Evolutionary conservation across 164 flowering plant genomes (phyloP).

Genomic region (Cinnamomum micranthum): DNA sequence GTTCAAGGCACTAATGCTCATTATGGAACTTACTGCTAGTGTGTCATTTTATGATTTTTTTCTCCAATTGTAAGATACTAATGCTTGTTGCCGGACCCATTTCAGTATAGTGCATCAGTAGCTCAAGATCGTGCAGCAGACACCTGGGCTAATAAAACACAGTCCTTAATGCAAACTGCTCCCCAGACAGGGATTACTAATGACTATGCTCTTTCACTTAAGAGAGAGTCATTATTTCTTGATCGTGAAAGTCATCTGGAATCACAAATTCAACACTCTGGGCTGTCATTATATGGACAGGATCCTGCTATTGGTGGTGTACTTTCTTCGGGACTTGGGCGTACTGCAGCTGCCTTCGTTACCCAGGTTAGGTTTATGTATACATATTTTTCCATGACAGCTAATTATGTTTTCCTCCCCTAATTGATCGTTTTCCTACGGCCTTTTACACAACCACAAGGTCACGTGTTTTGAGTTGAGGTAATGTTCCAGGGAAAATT

Average conservation of each 20-base stretch:
- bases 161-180: slow-evolving; percentile 26
- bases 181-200: slow-evolving; percentile 35
- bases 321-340: slow-evolving; percentile 52
- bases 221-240: slow-evolving; percentile 50
- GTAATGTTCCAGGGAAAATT: too few species aligned
- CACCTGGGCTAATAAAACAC: slow-evolving; percentile 43
- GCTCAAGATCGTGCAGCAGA: slow-evolving; percentile 55
- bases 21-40: not conserved
- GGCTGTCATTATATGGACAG: slow-evolving; percentile 57
- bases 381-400: not conserved
- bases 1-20: not conserved
- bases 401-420: not conserved
- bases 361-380: slow-evolving; percentile 57
- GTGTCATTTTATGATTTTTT: too few species aligned
- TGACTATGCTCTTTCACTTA: slow-evolving; percentile 49
- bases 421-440: not conserved
- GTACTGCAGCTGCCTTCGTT: slow-evolving; percentile 61
- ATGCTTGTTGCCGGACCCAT: slow-evolving; percentile 10
- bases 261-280: slow-evolving; percentile 35
- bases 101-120: slow-evolving; percentile 45
- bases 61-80: not conserved
- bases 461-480: too few species aligned
- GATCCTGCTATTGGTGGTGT: slow-evolving; percentile 51
- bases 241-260: slow-evolving; percentile 69
- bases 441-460: too few species aligned